Evolutionary conservation across 2,329 filamentous ascomycete genomes (phyloP), one percentile per base, ranked within the genome.

Genomic region (Botryosphaeria dothidea): DNA sequence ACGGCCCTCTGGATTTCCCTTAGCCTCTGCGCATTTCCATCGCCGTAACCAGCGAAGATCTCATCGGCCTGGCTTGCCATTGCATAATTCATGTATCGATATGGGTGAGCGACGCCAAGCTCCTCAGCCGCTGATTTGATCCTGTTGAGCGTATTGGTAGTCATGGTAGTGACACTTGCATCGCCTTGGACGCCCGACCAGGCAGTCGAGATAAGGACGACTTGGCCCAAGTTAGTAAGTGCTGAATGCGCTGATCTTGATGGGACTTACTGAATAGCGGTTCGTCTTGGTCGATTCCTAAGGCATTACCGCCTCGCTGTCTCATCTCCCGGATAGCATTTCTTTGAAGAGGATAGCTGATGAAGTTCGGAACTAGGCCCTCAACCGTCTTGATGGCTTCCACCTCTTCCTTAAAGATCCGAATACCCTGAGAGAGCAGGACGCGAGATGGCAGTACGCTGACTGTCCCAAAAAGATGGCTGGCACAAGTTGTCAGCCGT

Each of bases 1-100:
- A 67, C 68, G 17, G 61, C 58, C 23, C 17, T 31, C 15, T 57
- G 52, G 6, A 68, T 56, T 3, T 34, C 27, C 51, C 51, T 57
- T 21, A 70, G 17, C 34, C 45, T 64, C 51, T 41, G 6, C 21
- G 62, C 21, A 54, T 65, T 68, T 17, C 67, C 69, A 0, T 54
- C 46, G 0, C 71, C 71, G 49, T 73, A 74, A 6, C 69, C 66
- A 1, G 65, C 41, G 0, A 74, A 65, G 1, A 68, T 66, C 21
- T 72, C 66, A 15, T 65, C 56, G 11, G n/a, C 41, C 43, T 54
- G 52, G 34, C 13, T n/a, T 4, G 8, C 3, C 31, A 25, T 19
- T 4, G 56, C 56, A 45, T 65, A 65, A 27, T 65, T 62, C 15
- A 65, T 15, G 41, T 65, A 65, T 0, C 25, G 23, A 21, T 49